These are phyloP conservation scores for Polychaeton citri DNA, from an alignment of 2,329 filamentous ascomycete species.

Conservation along the genomic window DNA sequence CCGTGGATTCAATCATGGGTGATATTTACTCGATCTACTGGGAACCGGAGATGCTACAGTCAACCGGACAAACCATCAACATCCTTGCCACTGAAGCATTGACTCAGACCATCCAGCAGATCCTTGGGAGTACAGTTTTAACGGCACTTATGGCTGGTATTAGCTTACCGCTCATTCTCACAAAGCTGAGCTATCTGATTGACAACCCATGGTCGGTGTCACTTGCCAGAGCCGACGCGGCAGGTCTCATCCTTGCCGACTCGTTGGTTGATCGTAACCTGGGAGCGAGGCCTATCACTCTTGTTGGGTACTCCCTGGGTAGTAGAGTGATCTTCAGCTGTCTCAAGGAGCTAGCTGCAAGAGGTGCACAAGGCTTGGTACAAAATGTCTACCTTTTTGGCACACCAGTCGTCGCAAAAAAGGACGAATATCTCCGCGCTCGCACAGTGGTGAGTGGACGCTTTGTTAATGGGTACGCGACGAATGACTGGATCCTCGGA, in stretches of 20 bases:
- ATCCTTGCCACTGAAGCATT: conserved; percentile 96
- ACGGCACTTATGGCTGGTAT: conserved; percentile 83
- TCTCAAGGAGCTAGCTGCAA: conserved; percentile 70
- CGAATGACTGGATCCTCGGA: conserved; percentile 87
- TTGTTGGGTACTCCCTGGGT: conserved; percentile 89
- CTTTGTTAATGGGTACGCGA: conserved; percentile 88
- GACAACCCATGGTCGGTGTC: conserved; percentile 99
- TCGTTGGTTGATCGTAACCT: conserved; percentile 85
- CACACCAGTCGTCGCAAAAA: conserved; percentile 79
- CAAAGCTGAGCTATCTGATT: conserved; percentile 89
- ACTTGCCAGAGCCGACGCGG: conserved; percentile 72
- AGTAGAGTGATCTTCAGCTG: conserved; percentile 87
- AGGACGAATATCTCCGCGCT: conserved; percentile 72
- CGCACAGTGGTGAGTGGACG: conserved; percentile 79
- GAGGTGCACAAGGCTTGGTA: conserved; percentile 72
- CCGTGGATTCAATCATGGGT: conserved; percentile 93
- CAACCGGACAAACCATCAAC: conserved; percentile 97
- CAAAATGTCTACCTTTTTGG: conserved; percentile 96
- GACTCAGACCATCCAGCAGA: conserved; percentile 90
- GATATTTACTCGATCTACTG: conserved; percentile 94
- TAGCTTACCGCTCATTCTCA: conserved; percentile 80
- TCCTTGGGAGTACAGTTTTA: conserved; percentile 79
- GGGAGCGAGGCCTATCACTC: conserved; percentile 77
- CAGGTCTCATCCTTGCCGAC: conserved; percentile 85
- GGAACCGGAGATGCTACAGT: conserved; percentile 96